Base-by-base conservation (phyloP, 306 rosid species). In the Astragalus membranaceus region DNA sequence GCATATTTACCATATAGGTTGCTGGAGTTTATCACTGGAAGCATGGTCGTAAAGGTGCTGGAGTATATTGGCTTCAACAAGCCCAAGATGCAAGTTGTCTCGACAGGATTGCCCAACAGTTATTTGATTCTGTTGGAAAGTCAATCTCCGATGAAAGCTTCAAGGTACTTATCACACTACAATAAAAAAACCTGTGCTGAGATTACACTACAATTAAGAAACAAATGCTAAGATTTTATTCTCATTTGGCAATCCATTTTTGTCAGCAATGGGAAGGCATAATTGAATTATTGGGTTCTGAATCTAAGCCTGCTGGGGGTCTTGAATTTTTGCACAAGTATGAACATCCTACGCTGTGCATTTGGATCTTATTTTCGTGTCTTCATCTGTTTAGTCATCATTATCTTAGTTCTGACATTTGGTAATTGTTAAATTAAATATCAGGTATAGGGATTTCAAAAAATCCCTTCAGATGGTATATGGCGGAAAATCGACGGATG, bases 11-110 rank as follows among this genome's bases (percentile, higher is more conserved):
- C 80, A 35, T 73, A 64, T 72, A 94, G 97, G 80, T 88, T 80
- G 95, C 98, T 62, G 98, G 97, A 77, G 88, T 94, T 50, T 73
- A 83, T 80, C 88, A 88, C 70, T 94, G 97, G 97, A 94, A 94
- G 88, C 97, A 94, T 78, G 98, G 98, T 41, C 81, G 84, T 72
- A 90, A 87, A 80, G 97, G 96, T 75, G 74, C 83, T 76, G 97
- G 97, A 72, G 87, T 90, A 69, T 90, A 73, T 77, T 93, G 97
- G 98, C 98, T 93, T 84, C 96, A 83, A 79, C 96, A 87, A 78
- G 93, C 98, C 47, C 84, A 80, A 54, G 97, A 93, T 79, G 85
- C 83, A 72, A 78, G 80, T 77, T 84, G 94, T 64, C 98, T 93
- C 10, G 82, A 79, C 78, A 85, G 83, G 90, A 90, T 93, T 84